Conservation (phyloP, 257 asterid genomes). For the Fraxinus cuspidata region DNA sequence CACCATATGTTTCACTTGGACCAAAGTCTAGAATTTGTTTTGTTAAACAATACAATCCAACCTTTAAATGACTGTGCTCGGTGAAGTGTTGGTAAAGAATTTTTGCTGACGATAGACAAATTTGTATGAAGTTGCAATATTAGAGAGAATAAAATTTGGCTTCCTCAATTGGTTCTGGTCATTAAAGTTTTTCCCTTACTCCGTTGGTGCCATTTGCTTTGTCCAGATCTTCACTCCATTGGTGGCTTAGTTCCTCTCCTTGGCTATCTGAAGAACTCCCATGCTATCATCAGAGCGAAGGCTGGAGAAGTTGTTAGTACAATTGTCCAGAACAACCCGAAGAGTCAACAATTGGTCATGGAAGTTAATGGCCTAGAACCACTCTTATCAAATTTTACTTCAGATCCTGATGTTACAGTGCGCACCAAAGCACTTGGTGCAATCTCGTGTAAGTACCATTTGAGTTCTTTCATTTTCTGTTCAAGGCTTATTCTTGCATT, state of each 20-base stretch:
- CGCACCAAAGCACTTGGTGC: constrained; percentile 93
- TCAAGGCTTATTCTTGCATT: not conserved
- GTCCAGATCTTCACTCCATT: constrained; percentile 76
- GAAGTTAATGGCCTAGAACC: constrained; percentile 86
- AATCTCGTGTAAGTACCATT: constrained; percentile 65
- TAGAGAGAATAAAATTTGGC: not conserved
- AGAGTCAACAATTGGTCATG: constrained; percentile 83
- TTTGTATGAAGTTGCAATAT: not conserved
- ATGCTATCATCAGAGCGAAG: constrained; percentile 83
- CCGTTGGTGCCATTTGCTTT: constrained; percentile 2
- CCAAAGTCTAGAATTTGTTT: not conserved
- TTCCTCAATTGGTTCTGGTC: not conserved
- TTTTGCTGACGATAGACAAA: not conserved
- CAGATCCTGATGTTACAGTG: constrained; percentile 74
- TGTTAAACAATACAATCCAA: not conserved
- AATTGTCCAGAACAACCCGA: constrained; percentile 91
- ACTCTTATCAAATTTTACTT: constrained; percentile 61
- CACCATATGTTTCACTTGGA: not conserved
- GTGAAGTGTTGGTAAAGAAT: not conserved
- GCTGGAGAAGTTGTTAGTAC: constrained; percentile 95
- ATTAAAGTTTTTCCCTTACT: not conserved
- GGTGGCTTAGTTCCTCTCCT: constrained; percentile 91
- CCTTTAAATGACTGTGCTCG: not conserved
- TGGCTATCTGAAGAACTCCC: constrained; percentile 59
- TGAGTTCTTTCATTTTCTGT: not conserved